Conservation (phyloP, 2,329 filamentous ascomycete species). For the Biscogniauxia sp. region DNA sequence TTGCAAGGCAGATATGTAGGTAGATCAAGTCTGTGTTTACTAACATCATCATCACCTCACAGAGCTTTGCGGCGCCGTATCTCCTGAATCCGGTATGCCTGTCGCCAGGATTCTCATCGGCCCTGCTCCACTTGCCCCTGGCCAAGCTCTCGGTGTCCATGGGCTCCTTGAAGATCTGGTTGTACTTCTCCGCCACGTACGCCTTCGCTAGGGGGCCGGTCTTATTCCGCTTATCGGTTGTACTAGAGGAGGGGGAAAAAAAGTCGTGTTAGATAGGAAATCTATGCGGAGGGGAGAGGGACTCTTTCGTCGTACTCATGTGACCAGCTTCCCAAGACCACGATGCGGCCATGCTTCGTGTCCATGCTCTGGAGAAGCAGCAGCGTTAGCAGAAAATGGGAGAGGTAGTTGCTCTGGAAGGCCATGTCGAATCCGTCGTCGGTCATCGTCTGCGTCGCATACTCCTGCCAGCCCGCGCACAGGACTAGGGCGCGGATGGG, state of each 20-base stretch:
- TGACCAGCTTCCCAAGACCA: constrained; percentile 31
- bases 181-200: constrained; percentile 23
- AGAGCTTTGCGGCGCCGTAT: constrained; percentile 34
- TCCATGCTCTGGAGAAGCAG: constrained; percentile 36
- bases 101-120: constrained; percentile 20
- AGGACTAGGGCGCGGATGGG: constrained; percentile 25
- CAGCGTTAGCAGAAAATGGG: constrained; percentile 33
- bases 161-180: constrained; percentile 24
- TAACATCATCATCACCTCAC: constrained; percentile 33
- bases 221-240: constrained; percentile 17
- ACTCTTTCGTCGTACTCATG: constrained; percentile 28
- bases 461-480: constrained; percentile 25
- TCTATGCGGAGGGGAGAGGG: neutral
- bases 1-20: no score
- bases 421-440: constrained; percentile 34
- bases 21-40: constrained; percentile 1
- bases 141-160: constrained; percentile 23
- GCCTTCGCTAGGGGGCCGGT: constrained; percentile 11
- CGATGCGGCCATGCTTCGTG: constrained; percentile 30
- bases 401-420: constrained; percentile 34
- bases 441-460: constrained; percentile 27
- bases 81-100: constrained; percentile 27
- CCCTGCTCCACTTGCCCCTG: constrained; percentile 25
- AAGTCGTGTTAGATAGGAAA: no score
- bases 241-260: constrained; percentile 7